Evolutionary conservation across 129 eudicot genomes (phyloP).

Genomic region (Flaveria ramosissima): DNA sequence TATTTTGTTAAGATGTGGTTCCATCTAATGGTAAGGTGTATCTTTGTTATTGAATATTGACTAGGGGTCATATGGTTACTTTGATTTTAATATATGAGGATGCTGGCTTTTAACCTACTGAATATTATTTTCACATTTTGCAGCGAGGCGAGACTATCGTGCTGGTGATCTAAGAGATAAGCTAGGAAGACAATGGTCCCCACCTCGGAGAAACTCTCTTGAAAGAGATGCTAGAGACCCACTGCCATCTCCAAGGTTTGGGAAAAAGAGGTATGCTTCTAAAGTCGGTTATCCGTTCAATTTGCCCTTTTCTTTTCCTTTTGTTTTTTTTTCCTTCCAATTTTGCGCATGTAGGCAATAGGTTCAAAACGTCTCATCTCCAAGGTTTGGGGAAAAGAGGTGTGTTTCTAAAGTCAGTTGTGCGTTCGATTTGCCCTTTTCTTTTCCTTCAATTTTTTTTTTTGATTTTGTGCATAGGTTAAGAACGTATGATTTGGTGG

Average conservation of each 20-base stretch:
- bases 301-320: not conserved
- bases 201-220: slow-evolving; percentile 60
- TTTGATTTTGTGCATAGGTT: not conserved
- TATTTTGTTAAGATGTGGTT: slow-evolving; percentile 56
- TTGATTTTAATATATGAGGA: slow-evolving; percentile 1
- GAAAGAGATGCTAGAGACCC: slow-evolving; percentile 53
- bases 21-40: slow-evolving; percentile 69
- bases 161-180: slow-evolving; percentile 72
- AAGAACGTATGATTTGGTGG: slow-evolving; percentile 7
- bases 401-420: slow-evolving; percentile 26
- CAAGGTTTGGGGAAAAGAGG: slow-evolving; percentile 49
- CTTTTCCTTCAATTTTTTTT: not conserved
- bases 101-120: slow-evolving; percentile 26
- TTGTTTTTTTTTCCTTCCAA: not conserved
- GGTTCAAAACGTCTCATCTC: slow-evolving; percentile 21
- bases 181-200: slow-evolving; percentile 68
- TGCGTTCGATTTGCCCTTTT: not conserved
- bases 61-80: slow-evolving; percentile 33
- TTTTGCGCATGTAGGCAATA: not conserved
- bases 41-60: slow-evolving; percentile 26
- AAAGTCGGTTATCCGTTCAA: not conserved
- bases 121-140: slow-evolving; percentile 15
- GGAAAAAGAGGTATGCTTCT: slow-evolving; percentile 48
- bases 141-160: slow-evolving; percentile 72
- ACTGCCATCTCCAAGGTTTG: slow-evolving; percentile 43